Percentiles rank a stretch among this genome's conserved stretches.
phyloP scores from a whole-genome alignment of 805 yeast genomes.

The Metschnikowia henanensis region DNA sequence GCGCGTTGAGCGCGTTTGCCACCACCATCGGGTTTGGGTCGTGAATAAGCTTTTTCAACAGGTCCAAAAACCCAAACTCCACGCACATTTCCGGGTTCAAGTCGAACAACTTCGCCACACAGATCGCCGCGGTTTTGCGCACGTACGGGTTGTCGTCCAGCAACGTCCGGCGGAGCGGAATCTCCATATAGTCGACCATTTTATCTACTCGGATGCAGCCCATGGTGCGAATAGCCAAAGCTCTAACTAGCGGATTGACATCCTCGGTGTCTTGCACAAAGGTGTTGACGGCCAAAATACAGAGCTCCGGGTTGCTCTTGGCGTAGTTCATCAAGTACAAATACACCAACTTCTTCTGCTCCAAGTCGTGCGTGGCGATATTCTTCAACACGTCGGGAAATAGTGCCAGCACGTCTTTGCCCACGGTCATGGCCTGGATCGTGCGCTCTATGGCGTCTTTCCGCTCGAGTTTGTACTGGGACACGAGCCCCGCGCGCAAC shows the following conservation, averaged over 20 bases:
- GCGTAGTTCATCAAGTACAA: slow-evolving; percentile 97
- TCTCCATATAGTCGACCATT: slow-evolving; percentile 92
- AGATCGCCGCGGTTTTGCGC: slow-evolving; percentile 94
- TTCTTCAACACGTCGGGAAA: slow-evolving; percentile 97
- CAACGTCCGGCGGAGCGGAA: slow-evolving; percentile 82
- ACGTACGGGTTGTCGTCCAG: slow-evolving; percentile 96
- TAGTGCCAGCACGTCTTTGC: slow-evolving; percentile 91
- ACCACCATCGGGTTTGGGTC: slow-evolving; percentile 98
- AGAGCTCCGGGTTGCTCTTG: slow-evolving; percentile 91
- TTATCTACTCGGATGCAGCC: slow-evolving; percentile 96
- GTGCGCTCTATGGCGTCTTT: slow-evolving; percentile 97
- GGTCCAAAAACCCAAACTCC: slow-evolving; percentile 82
- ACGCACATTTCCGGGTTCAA: slow-evolving; percentile 76
- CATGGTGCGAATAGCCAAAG: slow-evolving; percentile 97
- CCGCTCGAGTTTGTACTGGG: slow-evolving; percentile 91
- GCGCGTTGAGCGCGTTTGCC: slow-evolving; percentile 87
- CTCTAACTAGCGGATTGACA: slow-evolving; percentile 93
- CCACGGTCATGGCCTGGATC: slow-evolving; percentile 97
- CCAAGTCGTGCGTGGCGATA: slow-evolving; percentile 94
- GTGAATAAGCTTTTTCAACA: slow-evolving; percentile 62
- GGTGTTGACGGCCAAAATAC: slow-evolving; percentile 95
- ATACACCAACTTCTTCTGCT: slow-evolving; percentile 95
- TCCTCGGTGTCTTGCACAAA: slow-evolving; percentile 95
- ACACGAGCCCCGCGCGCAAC: slow-evolving; percentile 84
- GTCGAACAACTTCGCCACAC: slow-evolving; percentile 94